Conservation (phyloP, 306 rosid genomes). For the Cucurbita argyrosperma region DNA sequence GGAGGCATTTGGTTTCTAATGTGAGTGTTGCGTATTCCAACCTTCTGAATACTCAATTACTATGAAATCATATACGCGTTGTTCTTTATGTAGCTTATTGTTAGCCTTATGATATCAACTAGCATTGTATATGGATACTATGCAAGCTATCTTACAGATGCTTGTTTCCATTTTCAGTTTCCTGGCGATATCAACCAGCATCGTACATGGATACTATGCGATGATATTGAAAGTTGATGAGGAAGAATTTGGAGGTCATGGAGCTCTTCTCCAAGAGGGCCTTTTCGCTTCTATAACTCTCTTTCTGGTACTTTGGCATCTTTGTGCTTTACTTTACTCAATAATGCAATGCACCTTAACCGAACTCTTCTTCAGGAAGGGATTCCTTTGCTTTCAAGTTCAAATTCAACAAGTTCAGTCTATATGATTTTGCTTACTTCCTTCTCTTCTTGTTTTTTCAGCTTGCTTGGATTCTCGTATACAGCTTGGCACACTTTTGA, state of each 20-base stretch:
- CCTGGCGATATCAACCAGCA: conserved; percentile 51
- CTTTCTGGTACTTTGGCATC: conserved; percentile 55
- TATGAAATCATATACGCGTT: not conserved
- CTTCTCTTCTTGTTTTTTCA: conserved; percentile 15
- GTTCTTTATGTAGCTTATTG: not conserved
- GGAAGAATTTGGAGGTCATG: conserved; percentile 96
- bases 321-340: not conserved
- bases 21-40: conserved; percentile 46
- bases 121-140: conserved; percentile 73
- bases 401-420: not conserved
- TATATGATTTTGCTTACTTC: not conserved
- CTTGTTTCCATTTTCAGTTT: conserved; percentile 39
- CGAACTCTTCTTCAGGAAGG: not conserved
- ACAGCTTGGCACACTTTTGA: conserved; percentile 96
- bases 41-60: not conserved
- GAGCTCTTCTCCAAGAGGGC: conserved; percentile 97
- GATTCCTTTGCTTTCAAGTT: not conserved
- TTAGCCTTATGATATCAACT: conserved; percentile 24
- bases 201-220: conserved; percentile 71
- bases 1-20: conserved; percentile 89
- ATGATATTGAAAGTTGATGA: conserved; percentile 80
- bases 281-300: conserved; percentile 88
- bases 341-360: not conserved
- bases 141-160: not conserved
- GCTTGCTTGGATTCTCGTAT: conserved; percentile 86